Evolutionary conservation across 805 yeast species (phyloP).

Genomic region (Metschnikowia arizonensis): DNA sequence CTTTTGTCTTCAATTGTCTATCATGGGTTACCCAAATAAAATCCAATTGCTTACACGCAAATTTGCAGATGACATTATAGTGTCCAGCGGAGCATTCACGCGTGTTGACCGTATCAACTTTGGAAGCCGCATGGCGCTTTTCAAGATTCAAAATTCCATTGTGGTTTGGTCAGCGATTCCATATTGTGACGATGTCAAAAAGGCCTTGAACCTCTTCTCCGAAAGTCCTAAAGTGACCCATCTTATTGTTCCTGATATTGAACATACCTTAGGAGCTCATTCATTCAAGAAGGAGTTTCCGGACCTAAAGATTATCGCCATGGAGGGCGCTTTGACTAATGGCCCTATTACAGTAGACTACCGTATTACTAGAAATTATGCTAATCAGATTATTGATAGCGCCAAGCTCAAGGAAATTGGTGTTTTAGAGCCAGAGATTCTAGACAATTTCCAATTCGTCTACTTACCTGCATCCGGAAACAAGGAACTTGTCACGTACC

Average conservation of each 20-base stretch:
- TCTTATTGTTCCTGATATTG: constrained; percentile 58
- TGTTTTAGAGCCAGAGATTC: constrained; percentile 35
- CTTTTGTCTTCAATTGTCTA: background rate
- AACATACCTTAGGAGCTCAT: constrained; percentile 60
- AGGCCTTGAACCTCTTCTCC: constrained; percentile 33
- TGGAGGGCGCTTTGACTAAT: constrained; percentile 37
- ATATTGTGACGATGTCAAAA: constrained; percentile 42
- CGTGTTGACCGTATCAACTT: constrained; percentile 30
- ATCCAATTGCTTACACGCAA: constrained; percentile 29
- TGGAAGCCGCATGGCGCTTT: constrained; percentile 42
- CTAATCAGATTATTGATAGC: constrained; percentile 30
- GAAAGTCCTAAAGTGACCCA: constrained; percentile 40
- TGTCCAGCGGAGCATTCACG: constrained; percentile 33
- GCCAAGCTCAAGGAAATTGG: constrained; percentile 27
- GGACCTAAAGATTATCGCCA: constrained; percentile 49
- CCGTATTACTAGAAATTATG: constrained; percentile 30
- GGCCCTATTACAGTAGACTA: constrained; percentile 37
- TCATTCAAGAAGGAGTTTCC: constrained; percentile 51
- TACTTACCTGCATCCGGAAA: constrained; percentile 56
- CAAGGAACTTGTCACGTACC: constrained; percentile 53
- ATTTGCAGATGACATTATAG: constrained; percentile 32
- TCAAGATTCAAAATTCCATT: constrained; percentile 25
- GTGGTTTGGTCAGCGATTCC: constrained; percentile 59
- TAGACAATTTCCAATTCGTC: constrained; percentile 48
- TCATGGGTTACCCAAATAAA: constrained; percentile 28